Percentiles rank a stretch among this genome's conserved stretches.
Evolutionary conservation across 148 eudicot species (phyloP).

Genomic region (Cornus florida): DNA sequence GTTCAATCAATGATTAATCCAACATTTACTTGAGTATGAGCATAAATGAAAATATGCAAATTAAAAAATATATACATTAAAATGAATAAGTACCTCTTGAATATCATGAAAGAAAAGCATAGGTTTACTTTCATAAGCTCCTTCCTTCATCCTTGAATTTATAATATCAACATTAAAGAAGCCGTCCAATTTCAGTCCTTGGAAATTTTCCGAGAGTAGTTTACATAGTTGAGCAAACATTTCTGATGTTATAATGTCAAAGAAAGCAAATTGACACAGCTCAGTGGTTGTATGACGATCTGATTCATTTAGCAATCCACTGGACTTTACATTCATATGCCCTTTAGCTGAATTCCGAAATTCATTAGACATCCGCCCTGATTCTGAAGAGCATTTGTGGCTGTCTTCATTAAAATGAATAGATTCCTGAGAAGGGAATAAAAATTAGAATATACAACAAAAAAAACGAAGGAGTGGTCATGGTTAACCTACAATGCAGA

Average conservation of each 20-base stretch:
- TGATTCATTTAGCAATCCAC: slow-evolving; percentile 42
- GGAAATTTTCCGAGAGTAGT: slow-evolving; percentile 37
- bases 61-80: no score
- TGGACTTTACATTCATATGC: slow-evolving; percentile 28
- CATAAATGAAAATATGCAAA: slow-evolving; percentile 2
- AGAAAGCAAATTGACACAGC: slow-evolving; percentile 48
- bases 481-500: not conserved
- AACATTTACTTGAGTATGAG: not conserved
- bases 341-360: slow-evolving; percentile 28
- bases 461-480: not conserved
- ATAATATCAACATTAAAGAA: slow-evolving; percentile 50
- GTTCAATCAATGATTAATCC: not conserved
- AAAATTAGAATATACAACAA: not conserved
- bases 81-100: slow-evolving; percentile 55
- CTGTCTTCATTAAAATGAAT: slow-evolving; percentile 29
- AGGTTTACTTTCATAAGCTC: slow-evolving; percentile 69
- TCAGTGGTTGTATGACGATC: slow-evolving; percentile 37
- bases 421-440: slow-evolving; percentile 33
- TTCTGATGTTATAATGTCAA: slow-evolving; percentile 57
- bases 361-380: slow-evolving; percentile 23
- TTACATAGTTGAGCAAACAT: slow-evolving; percentile 65
- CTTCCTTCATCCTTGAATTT: slow-evolving; percentile 63
- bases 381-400: slow-evolving; percentile 25
- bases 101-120: slow-evolving; percentile 63
- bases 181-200: slow-evolving; percentile 37